A percentile compares a stretch with the other conserved stretches of the same genome.
Evolutionary conservation across 768 basidiomycete genomes (phyloP).

Genomic region (Lanmaoa rubissima): DNA sequence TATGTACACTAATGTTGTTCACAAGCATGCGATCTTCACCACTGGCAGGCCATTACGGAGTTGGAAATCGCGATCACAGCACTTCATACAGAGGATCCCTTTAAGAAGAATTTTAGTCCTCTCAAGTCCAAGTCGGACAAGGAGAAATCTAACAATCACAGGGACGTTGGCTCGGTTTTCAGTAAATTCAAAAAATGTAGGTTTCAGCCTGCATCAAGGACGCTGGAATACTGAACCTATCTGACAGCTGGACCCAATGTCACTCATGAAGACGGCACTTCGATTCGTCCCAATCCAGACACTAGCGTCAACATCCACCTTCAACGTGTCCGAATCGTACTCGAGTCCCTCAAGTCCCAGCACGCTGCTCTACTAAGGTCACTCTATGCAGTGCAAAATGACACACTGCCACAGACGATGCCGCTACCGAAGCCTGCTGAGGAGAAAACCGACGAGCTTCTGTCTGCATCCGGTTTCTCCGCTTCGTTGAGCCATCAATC

Average conservation of each 20-base stretch:
- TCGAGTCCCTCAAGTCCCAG: slow-evolving; percentile 59
- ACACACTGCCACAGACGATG: slow-evolving; percentile 21
- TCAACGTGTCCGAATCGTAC: slow-evolving; percentile 45
- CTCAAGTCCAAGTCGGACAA: slow-evolving; percentile 43
- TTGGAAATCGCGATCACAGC: slow-evolving; percentile 53
- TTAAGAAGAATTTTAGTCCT: slow-evolving; percentile 34
- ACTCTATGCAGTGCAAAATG: slow-evolving; percentile 36
- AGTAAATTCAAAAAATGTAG: slow-evolving; percentile 62
- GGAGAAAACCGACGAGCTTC: slow-evolving; percentile 40
- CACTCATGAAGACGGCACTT: slow-evolving; percentile 29
- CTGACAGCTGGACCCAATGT: slow-evolving; percentile 19
- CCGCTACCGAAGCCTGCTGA: slow-evolving; percentile 47
- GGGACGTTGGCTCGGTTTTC: slow-evolving; percentile 40
- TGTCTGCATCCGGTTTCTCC: slow-evolving; percentile 25
- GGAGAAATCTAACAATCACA: slow-evolving; percentile 39
- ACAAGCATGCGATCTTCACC: slow-evolving; percentile 1
- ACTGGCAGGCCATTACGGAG: slow-evolving; percentile 51
- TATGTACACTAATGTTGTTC: slow-evolving; percentile 34
- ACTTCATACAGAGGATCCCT: slow-evolving; percentile 39
- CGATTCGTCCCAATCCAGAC: slow-evolving; percentile 20
- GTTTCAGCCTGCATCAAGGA: slow-evolving; percentile 13
- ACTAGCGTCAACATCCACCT: slow-evolving; percentile 23
- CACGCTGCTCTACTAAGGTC: slow-evolving; percentile 51
- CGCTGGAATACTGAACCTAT: not conserved
- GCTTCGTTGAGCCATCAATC: slow-evolving; percentile 34